Percentiles rank a stretch among this genome's conserved stretches.
Conservation (phyloP, 768 basidiomycete genomes). For the Trametes coccinea region DNA sequence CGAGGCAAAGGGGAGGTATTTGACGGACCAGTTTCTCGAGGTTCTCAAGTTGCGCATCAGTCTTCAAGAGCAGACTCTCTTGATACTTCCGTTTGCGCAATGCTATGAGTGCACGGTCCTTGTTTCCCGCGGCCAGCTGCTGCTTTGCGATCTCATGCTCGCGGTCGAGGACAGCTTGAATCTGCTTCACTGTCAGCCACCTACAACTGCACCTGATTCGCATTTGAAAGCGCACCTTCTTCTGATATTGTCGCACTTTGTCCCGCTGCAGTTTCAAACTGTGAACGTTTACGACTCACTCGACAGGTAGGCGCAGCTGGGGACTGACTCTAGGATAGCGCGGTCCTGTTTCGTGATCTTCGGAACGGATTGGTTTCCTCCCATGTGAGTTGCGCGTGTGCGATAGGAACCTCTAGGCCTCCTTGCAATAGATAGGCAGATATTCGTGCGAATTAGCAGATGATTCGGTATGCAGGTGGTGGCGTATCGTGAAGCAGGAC, state of each 20-base stretch:
- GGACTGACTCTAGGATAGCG: slow-evolving; percentile 89
- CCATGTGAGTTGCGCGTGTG: slow-evolving; percentile 47
- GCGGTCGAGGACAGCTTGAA: slow-evolving; percentile 81
- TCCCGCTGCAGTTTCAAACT: slow-evolving; percentile 97
- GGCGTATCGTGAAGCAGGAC: neutral
- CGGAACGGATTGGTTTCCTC: slow-evolving; percentile 69
- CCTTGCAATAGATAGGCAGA: neutral
- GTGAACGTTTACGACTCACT: slow-evolving; percentile 24
- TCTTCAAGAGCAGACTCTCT: slow-evolving; percentile 81
- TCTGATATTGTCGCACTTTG: slow-evolving; percentile 94
- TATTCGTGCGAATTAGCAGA: neutral
- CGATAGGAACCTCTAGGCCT: neutral
- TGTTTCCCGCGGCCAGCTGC: slow-evolving; percentile 78
- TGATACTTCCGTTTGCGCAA: slow-evolving; percentile 93
- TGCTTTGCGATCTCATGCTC: slow-evolving; percentile 89
- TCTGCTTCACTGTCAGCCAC: slow-evolving; percentile 44
- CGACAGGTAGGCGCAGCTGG: slow-evolving; percentile 14
- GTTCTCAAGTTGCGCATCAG: slow-evolving; percentile 86
- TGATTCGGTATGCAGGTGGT: neutral
- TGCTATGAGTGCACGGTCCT: slow-evolving; percentile 84
- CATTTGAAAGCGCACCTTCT: slow-evolving; percentile 56
- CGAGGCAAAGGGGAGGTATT: slow-evolving; percentile 1
- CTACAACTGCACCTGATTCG: neutral
- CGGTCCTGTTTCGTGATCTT: slow-evolving; percentile 93
- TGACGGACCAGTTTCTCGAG: slow-evolving; percentile 79